Conservation (phyloP, 768 basidiomycete species). For the Phanerochaete carnosa region DNA sequence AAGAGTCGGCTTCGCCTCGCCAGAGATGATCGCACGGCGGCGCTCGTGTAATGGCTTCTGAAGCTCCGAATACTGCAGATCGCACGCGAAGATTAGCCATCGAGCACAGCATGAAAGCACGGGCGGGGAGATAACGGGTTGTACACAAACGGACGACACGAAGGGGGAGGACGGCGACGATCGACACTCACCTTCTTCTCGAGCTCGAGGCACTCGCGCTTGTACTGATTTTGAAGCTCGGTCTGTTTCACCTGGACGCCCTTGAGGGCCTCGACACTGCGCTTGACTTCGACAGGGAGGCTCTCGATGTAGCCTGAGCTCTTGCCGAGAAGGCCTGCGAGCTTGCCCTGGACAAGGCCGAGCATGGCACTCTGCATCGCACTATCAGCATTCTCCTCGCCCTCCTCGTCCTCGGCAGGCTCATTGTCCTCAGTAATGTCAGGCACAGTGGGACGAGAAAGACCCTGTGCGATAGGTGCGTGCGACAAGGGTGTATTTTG, state of each 20-base stretch:
- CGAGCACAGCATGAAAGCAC: background rate
- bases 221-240: slow-evolving; percentile 90
- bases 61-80: slow-evolving; percentile 64
- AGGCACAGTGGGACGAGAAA: slow-evolving; percentile 86
- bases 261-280: slow-evolving; percentile 87
- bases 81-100: slow-evolving; percentile 11
- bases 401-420: slow-evolving; percentile 57
- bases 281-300: slow-evolving; percentile 76
- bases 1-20: slow-evolving; percentile 63
- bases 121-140: background rate
- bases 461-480: slow-evolving; percentile 73
- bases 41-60: slow-evolving; percentile 85
- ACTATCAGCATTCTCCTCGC: slow-evolving; percentile 10
- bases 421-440: slow-evolving; percentile 84
- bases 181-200: slow-evolving; percentile 80
- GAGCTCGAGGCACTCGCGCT: slow-evolving; percentile 90
- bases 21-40: slow-evolving; percentile 79
- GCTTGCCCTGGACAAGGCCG: slow-evolving; percentile 84
- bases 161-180: background rate
- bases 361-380: slow-evolving; percentile 65
- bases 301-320: slow-evolving; percentile 94
- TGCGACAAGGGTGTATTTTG: slow-evolving; percentile 88
- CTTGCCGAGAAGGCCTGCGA: slow-evolving; percentile 81
- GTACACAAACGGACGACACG: background rate
- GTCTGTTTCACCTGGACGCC: slow-evolving; percentile 91